A percentile compares a stretch with the other conserved stretches of the same genome.
phyloP scores from a whole-genome alignment of 306 rosid species.

The Cucurbita pepo region DNA sequence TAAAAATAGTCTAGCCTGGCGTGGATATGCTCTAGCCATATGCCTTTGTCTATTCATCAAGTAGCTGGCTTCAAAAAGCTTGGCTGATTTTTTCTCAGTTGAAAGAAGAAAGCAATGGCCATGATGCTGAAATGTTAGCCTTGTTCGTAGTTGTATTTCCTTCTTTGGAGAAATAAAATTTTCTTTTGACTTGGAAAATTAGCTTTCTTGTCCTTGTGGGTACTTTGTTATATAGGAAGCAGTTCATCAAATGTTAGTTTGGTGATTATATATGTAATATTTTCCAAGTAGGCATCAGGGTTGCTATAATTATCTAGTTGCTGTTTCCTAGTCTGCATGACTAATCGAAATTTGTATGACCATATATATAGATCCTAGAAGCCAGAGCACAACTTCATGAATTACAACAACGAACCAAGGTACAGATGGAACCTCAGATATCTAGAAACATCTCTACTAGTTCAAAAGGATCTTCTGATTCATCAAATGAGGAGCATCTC shows the following conservation, averaged over 20 bases:
- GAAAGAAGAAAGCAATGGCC: neutral
- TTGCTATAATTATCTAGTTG: neutral
- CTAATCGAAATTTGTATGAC: neutral
- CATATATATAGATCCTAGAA: conserved; percentile 49
- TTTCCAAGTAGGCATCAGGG: neutral
- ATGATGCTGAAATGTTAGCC: neutral
- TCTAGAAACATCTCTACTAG: conserved; percentile 12
- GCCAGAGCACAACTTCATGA: conserved; percentile 52
- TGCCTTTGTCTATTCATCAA: neutral
- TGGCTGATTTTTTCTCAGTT: neutral
- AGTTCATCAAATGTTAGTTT: neutral
- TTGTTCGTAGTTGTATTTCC: neutral
- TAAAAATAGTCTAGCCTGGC: neutral
- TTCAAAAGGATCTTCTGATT: conserved; percentile 19
- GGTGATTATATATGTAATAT: too few relatives aligned
- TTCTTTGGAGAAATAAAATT: neutral
- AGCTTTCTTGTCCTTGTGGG: neutral
- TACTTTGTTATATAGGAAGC: neutral
- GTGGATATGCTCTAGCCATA: neutral
- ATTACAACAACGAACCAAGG: conserved; percentile 32
- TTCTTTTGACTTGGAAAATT: neutral
- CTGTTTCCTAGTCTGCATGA: neutral
- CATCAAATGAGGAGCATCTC: conserved; percentile 36
- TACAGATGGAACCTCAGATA: conserved; percentile 26
- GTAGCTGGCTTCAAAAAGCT: neutral